These are phyloP conservation scores for Canavalia gladiata DNA, from an alignment of 306 rosid species.

Conservation along the genomic window DNA sequence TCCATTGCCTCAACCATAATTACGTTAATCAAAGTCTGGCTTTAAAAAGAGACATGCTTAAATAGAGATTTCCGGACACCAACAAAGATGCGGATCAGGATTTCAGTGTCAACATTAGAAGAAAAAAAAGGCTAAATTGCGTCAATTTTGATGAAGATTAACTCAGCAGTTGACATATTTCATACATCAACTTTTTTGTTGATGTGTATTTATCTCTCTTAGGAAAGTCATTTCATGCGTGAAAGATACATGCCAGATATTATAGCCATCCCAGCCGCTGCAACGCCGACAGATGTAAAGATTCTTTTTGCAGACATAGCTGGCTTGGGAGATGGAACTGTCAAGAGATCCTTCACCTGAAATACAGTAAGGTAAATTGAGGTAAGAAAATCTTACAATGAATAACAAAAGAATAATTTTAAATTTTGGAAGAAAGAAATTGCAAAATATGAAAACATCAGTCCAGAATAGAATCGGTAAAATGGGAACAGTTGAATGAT, in stretches of 20 bases:
- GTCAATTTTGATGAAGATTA: conserved; percentile 48
- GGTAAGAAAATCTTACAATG: conserved; percentile 15
- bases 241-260: conserved; percentile 70
- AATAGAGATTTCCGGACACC: no score
- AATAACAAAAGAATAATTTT: neutral
- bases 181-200: conserved; percentile 22
- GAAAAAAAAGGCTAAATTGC: conserved; percentile 25
- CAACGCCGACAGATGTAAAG: conserved; percentile 64
- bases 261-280: conserved; percentile 58
- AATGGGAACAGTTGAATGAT: neutral
- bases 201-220: conserved; percentile 11
- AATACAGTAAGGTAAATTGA: neutral
- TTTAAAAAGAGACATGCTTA: no score
- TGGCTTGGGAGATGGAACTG: conserved; percentile 51
- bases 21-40: no score
- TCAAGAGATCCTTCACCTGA: conserved; percentile 58
- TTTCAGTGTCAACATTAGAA: no score
- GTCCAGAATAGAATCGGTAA: neutral
- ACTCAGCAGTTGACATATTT: conserved; percentile 1
- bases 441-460: neutral
- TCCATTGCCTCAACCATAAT: no score
- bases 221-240: conserved; percentile 61
- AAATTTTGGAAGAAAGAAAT: conserved; percentile 10
- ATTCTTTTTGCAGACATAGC: conserved; percentile 54
- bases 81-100: no score